These are phyloP conservation scores for Diaporthe citrichinensis DNA, from an alignment of 2,329 filamentous ascomycete species.

Conservation along the genomic window DNA sequence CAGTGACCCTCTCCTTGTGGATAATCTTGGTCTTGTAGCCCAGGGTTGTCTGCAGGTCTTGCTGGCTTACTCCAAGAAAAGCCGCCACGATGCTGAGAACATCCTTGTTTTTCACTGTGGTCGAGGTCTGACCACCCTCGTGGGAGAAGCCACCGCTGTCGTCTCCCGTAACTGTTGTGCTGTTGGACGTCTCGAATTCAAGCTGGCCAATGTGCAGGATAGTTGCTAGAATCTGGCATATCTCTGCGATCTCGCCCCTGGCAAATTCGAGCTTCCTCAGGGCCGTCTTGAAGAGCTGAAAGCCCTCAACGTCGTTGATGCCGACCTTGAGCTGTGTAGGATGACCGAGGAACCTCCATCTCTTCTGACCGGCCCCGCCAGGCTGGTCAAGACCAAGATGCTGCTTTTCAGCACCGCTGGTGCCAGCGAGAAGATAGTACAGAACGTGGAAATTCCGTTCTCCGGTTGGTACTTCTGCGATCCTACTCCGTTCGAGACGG, in stretches of 20 bases:
- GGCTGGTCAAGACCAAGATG: constrained; percentile 78
- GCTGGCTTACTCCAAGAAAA: constrained; percentile 89
- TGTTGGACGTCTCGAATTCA: constrained; percentile 87
- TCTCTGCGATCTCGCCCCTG: constrained; percentile 92
- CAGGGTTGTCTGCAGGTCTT: constrained; percentile 87
- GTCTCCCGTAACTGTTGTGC: constrained; percentile 84
- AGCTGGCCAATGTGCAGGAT: constrained; percentile 99
- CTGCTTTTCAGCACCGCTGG: constrained; percentile 88
- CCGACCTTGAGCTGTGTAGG: constrained; percentile 97
- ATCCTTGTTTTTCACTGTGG: constrained; percentile 94
- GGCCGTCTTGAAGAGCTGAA: constrained; percentile 97
- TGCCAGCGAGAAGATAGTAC: constrained; percentile 95
- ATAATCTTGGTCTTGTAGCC: constrained; percentile 98
- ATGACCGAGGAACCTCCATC: constrained; percentile 97
- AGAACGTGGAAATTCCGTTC: constrained; percentile 97
- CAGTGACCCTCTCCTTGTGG: constrained; percentile 95
- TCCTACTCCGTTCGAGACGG: constrained; percentile 89
- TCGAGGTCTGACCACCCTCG: constrained; percentile 89
- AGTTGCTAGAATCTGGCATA: constrained; percentile 92
- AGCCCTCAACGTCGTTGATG: constrained; percentile 95
- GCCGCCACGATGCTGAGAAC: constrained; percentile 87
- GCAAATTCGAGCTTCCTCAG: constrained; percentile 95
- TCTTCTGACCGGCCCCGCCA: constrained; percentile 70
- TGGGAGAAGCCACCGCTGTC: constrained; percentile 98
- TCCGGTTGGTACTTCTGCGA: constrained; percentile 92